phyloP scores from a whole-genome alignment of 139 green algal species.

The Chlamydomonas schloesseri region DNA sequence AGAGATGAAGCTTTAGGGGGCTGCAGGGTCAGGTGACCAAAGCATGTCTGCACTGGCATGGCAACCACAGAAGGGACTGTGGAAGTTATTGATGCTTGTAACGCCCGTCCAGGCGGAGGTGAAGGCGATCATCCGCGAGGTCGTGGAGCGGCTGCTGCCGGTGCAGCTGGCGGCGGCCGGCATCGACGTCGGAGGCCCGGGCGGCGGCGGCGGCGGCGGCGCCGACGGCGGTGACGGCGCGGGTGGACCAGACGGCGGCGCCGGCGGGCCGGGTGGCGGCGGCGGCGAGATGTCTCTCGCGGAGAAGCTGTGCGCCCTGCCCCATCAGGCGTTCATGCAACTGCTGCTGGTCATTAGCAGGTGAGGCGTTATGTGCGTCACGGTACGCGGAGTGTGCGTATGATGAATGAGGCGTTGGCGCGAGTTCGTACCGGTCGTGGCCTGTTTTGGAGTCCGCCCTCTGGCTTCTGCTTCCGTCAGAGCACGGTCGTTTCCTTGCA shows the following conservation, averaged over 20 bases:
- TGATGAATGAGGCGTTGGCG: too few relatives aligned
- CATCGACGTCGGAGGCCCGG: background rate
- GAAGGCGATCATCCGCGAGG: slow-evolving; percentile 62
- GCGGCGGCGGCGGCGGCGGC: background rate
- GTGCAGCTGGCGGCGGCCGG: slow-evolving; percentile 54
- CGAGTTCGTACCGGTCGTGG: too few relatives aligned
- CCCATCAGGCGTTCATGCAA: slow-evolving; percentile 69
- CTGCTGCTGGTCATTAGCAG: slow-evolving; percentile 62
- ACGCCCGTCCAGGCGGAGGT: slow-evolving; percentile 48
- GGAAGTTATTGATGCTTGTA: too few relatives aligned
- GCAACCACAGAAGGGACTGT: too few relatives aligned
- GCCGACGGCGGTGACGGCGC: background rate
- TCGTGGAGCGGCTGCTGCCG: slow-evolving; percentile 70
- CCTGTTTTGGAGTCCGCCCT: too few relatives aligned
- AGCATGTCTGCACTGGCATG: too few relatives aligned
- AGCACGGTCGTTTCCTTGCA: too few relatives aligned
- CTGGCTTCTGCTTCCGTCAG: too few relatives aligned
- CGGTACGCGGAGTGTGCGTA: too few relatives aligned
- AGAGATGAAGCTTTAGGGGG: too few relatives aligned
- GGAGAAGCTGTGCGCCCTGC: slow-evolving; percentile 63
- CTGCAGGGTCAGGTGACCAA: too few relatives aligned
- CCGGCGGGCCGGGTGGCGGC: background rate
- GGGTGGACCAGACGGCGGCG: background rate
- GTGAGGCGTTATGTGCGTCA: background rate
- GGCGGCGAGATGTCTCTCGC: slow-evolving; percentile 24